Evolutionary conservation across 345 rosid genomes (phyloP).

Genomic region (Kernera saxatilis): DNA sequence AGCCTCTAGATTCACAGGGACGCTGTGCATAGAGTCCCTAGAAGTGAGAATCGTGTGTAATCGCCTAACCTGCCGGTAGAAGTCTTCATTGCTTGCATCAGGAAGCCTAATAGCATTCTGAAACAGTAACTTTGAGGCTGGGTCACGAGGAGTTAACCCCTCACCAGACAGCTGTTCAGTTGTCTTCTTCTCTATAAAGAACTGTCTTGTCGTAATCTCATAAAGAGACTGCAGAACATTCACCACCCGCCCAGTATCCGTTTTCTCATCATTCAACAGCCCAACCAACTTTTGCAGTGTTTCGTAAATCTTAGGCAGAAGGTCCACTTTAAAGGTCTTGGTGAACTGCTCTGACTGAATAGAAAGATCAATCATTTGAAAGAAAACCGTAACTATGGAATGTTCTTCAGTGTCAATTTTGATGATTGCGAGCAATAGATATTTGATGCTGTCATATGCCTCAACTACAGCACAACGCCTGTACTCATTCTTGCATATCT

Average conservation of each 20-base stretch:
- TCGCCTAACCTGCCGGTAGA: constrained; percentile 84
- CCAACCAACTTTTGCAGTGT: constrained; percentile 69
- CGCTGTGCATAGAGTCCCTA: constrained; percentile 81
- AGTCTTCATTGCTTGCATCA: constrained; percentile 55
- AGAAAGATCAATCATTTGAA: constrained; percentile 75
- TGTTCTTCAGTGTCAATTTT: constrained; percentile 76
- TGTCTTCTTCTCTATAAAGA: constrained; percentile 59
- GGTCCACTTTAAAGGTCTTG: constrained; percentile 66
- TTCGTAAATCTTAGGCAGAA: constrained; percentile 61
- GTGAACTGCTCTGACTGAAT: constrained; percentile 69
- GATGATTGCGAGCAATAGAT: constrained; percentile 64
- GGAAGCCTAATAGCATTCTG: constrained; percentile 77
- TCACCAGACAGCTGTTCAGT: constrained; percentile 57
- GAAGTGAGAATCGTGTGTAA: constrained; percentile 83
- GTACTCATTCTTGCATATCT: constrained; percentile 84
- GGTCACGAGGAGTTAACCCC: constrained; percentile 75
- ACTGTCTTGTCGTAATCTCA: constrained; percentile 77
- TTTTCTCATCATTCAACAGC: constrained; percentile 46
- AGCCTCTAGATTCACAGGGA: constrained; percentile 87
- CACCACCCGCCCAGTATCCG: constrained; percentile 65
- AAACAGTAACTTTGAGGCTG: constrained; percentile 69
- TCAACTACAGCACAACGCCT: constrained; percentile 91
- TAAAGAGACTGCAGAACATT: constrained; percentile 82
- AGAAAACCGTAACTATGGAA: constrained; percentile 61
- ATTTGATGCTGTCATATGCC: constrained; percentile 78